phyloP scores from a whole-genome alignment of 1,284 basidiomycete species.

The Trametes polyzona region DNA sequence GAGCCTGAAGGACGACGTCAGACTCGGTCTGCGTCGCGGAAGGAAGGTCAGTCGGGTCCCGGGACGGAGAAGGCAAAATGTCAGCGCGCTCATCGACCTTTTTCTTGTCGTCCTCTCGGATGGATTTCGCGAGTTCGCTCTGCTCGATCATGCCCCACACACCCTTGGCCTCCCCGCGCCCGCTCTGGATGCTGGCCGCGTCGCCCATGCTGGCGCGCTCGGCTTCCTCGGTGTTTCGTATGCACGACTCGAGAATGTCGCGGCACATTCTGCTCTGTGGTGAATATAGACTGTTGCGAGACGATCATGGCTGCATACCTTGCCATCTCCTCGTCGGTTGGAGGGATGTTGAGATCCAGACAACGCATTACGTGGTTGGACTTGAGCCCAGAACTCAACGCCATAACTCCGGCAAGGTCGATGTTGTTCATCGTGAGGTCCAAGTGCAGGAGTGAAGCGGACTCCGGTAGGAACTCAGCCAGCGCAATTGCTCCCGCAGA shows the following conservation, averaged over 20 bases:
- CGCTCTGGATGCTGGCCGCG: slow-evolving; percentile 32
- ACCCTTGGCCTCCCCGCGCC: slow-evolving; percentile 58
- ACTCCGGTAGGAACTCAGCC: slow-evolving; percentile 95
- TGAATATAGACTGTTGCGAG: slow-evolving; percentile 34
- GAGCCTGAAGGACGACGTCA: slow-evolving; percentile 58
- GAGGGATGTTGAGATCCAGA: slow-evolving; percentile 91
- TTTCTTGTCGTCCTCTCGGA: slow-evolving; percentile 62
- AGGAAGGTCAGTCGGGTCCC: slow-evolving; percentile 31
- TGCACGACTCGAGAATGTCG: slow-evolving; percentile 81
- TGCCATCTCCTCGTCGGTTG: slow-evolving; percentile 89
- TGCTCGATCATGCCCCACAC: slow-evolving; percentile 84
- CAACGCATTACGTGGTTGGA: slow-evolving; percentile 87
- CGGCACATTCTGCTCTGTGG: slow-evolving; percentile 63
- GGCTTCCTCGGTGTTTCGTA: slow-evolving; percentile 89
- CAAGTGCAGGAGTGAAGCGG: slow-evolving; percentile 84
- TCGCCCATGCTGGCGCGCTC: slow-evolving; percentile 49
- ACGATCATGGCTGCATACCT: slow-evolving; percentile 47
- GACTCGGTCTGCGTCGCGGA: slow-evolving; percentile 48
- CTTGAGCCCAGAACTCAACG: slow-evolving; percentile 84
- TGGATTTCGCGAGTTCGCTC: slow-evolving; percentile 73
- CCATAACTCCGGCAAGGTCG: slow-evolving; percentile 92
- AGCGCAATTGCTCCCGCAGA: slow-evolving; percentile 92
- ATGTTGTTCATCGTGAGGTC: slow-evolving; percentile 84
- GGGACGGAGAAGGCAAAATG: slow-evolving; percentile 22
- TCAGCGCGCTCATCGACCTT: slow-evolving; percentile 50